Evolutionary conservation across 1,284 basidiomycete genomes (phyloP).

Genomic region (Ganoderma sinense): DNA sequence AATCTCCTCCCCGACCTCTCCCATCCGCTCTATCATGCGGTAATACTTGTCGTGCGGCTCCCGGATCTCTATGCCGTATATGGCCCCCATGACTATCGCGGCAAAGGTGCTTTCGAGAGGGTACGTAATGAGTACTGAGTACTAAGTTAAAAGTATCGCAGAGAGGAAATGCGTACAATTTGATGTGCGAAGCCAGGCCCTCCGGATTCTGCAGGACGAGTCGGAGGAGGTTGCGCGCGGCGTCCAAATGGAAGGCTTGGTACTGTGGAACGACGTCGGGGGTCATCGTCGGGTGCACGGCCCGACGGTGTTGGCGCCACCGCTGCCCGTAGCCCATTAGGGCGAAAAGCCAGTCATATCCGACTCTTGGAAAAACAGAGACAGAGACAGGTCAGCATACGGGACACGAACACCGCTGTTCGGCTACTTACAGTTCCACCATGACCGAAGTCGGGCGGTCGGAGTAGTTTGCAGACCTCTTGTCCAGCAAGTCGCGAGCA

Average conservation of each 20-base stretch:
- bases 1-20: constrained; percentile 22
- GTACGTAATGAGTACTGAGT: too few species aligned
- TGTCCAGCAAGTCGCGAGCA: constrained; percentile 69
- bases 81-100: constrained; percentile 38
- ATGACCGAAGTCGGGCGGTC: constrained; percentile 56
- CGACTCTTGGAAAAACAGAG: too few species aligned
- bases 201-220: constrained; percentile 18
- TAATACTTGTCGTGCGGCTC: constrained; percentile 31
- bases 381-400: background rate
- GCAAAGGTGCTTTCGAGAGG: constrained; percentile 35
- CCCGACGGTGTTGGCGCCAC: constrained; percentile 28
- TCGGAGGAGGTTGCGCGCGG: constrained; percentile 11
- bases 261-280: constrained; percentile 16
- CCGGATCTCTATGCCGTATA: constrained; percentile 42
- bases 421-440: constrained; percentile 25
- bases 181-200: constrained; percentile 21
- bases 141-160: too few species aligned
- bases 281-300: constrained; percentile 19
- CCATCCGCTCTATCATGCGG: constrained; percentile 17
- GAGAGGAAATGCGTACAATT: constrained; percentile 12
- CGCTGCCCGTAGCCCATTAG: constrained; percentile 23
- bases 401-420: too few species aligned
- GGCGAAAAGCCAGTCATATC: constrained; percentile 28
- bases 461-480: constrained; percentile 71
- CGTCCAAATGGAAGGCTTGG: constrained; percentile 9